Evolutionary conservation across 768 basidiomycete species (phyloP).

Genomic region (Exsudoporus frostii): DNA sequence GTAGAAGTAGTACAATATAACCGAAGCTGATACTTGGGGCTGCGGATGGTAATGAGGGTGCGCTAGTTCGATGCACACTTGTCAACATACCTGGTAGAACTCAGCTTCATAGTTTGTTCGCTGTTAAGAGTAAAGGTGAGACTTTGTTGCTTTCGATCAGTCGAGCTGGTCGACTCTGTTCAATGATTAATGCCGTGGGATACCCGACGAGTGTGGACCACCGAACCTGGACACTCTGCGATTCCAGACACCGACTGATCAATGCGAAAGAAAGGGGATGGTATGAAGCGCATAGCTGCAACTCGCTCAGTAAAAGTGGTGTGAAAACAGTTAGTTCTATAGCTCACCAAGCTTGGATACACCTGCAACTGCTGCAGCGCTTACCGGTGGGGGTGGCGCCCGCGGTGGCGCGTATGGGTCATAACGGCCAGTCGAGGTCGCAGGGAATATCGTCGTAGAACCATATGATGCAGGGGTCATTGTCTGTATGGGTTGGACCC

Average conservation of each 20-base stretch:
- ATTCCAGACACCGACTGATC: conserved; percentile 64
- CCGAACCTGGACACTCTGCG: conserved; percentile 81
- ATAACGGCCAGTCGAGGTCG: conserved; percentile 44
- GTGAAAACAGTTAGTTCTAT: conserved; percentile 18
- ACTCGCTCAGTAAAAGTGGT: conserved; percentile 10
- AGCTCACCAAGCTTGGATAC: conserved; percentile 28
- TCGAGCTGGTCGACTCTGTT: conserved; percentile 72
- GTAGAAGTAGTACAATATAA: conserved; percentile 86
- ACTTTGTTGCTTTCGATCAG: conserved; percentile 67
- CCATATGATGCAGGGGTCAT: conserved; percentile 19
- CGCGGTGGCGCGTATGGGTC: conserved; percentile 68
- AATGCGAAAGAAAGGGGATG: conserved; percentile 72
- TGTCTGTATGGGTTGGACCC: conserved; percentile 25
- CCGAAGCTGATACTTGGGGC: conserved; percentile 74
- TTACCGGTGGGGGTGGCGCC: conserved; percentile 36
- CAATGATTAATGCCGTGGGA: conserved; percentile 2
- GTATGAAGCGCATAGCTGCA: conserved; percentile 70
- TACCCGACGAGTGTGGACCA: conserved; percentile 6
- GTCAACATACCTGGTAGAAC: conserved; percentile 47
- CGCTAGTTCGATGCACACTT: neutral
- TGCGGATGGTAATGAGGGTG: conserved; percentile 28
- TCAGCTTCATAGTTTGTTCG: conserved; percentile 64
- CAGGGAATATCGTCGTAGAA: conserved; percentile 22
- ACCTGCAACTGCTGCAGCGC: conserved; percentile 33
- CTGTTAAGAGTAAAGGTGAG: conserved; percentile 61